A percentile compares a stretch with the other conserved stretches of the same genome.
Conservation (phyloP, 1,284 basidiomycete genomes). For the Athelia psychrophila region DNA sequence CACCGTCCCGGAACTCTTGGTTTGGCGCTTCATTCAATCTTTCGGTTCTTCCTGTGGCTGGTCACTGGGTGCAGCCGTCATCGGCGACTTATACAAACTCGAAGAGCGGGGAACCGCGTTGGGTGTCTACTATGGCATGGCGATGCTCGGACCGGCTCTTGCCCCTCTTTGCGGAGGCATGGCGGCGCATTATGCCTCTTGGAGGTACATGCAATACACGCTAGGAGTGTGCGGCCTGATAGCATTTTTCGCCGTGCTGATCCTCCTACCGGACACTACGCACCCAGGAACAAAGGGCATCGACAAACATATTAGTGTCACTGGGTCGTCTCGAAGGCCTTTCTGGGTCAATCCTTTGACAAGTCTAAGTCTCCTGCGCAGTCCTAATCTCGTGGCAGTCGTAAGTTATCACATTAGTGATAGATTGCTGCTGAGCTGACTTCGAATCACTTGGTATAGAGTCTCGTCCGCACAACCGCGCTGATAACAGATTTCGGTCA, state of each 20-base stretch:
- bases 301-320: constrained; percentile 24
- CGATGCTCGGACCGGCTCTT: constrained; percentile 40
- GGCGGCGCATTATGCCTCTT: constrained; percentile 56
- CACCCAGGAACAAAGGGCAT: constrained; percentile 49
- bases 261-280: constrained; percentile 71
- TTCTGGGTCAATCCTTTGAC: constrained; percentile 54
- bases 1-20: constrained; percentile 49
- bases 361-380: constrained; percentile 49
- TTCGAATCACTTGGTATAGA: constrained; percentile 39
- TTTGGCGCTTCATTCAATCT: constrained; percentile 63
- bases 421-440: not conserved
- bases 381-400: constrained; percentile 54
- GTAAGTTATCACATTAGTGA: constrained; percentile 33
- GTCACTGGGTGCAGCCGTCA: constrained; percentile 57
- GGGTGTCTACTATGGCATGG: constrained; percentile 58
- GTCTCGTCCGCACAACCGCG: constrained; percentile 33
- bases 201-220: constrained; percentile 63
- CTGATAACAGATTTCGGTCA: constrained; percentile 43
- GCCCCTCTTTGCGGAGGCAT: constrained; percentile 39
- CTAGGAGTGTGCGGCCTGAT: constrained; percentile 44
- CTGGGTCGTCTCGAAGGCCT: constrained; percentile 8
- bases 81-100: constrained; percentile 63
- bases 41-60: constrained; percentile 55
- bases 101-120: constrained; percentile 63
- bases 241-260: constrained; percentile 41